Percentiles rank a stretch among this genome's conserved stretches.
Conservation (phyloP, 352 stramenopile genomes). For the Pythium dissotocum region DNA sequence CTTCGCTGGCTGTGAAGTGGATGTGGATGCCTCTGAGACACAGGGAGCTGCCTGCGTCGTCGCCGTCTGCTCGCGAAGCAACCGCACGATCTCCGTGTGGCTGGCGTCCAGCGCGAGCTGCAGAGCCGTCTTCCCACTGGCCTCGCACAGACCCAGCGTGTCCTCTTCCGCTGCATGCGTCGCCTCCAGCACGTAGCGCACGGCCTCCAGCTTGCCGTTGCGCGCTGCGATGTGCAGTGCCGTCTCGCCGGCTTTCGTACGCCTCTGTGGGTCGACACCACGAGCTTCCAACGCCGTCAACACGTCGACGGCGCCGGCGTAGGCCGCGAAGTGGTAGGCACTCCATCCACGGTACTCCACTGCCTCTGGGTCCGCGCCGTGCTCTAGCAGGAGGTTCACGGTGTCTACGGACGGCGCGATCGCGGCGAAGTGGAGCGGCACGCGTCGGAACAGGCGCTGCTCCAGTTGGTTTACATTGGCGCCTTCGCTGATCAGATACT, state of each 20-base stretch:
- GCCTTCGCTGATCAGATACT: constrained; percentile 40
- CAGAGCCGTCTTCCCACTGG: background rate
- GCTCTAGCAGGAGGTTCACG: constrained; percentile 40
- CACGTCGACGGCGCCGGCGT: constrained; percentile 33
- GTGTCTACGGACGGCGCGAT: constrained; percentile 37
- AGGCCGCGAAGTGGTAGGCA: constrained; percentile 52
- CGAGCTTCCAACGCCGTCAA: constrained; percentile 13
- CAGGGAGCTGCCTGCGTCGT: no score
- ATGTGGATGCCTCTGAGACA: no score
- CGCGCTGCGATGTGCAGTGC: constrained; percentile 20
- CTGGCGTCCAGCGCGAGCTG: background rate
- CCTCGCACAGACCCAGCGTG: background rate
- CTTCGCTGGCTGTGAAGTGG: background rate
- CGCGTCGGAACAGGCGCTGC: constrained; percentile 67
- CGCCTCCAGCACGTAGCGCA: constrained; percentile 4
- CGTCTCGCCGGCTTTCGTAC: constrained; percentile 19
- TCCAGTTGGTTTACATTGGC: constrained; percentile 58
- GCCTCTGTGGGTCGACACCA: constrained; percentile 3
- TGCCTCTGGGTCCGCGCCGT: constrained; percentile 40
- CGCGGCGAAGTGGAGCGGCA: constrained; percentile 65
- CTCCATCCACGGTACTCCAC: constrained; percentile 64
- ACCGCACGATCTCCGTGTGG: constrained; percentile 5
- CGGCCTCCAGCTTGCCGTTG: background rate
- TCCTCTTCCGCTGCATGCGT: background rate
- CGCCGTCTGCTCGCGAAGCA: background rate